Base-by-base conservation (phyloP, 2,329 filamentous ascomycete species). In the Cryphonectria parasitica region DNA sequence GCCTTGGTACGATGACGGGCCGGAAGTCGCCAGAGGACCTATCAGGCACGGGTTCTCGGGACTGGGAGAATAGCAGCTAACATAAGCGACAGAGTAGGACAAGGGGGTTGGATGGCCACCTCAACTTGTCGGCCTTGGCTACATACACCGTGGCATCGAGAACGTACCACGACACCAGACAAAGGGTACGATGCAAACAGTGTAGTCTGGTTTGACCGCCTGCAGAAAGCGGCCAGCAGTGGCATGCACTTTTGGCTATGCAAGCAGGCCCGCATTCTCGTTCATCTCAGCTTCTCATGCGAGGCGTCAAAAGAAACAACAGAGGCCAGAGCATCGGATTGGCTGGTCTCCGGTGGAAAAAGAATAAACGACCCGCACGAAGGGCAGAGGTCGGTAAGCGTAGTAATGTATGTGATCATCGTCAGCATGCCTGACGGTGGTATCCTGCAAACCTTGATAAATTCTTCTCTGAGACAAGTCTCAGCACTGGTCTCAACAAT, bases 1-100 rank as follows among this genome's bases (percentile, higher is more conserved):
- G 45, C 31, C 56, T 66, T n/a, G 60, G n/a, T 63, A 17, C 17
- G 39, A 49, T 31, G 34, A 68, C 66, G 66, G 66, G 28, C 66
- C 66, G 66, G 66, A 52, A 36, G 56, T 60, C 58, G 66, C 31
- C 1, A 13, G n/a, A n/a, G 43, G 56, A 41, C 17, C 41, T 25
- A n/a, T 31, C 25, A 25, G 45, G 56, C 22, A 61, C 66, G 66
- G 66, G 31, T 52, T 63, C 56, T 64, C 62, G 62, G 62, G 41
- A 64, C 62, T 41, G 31, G 13, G 36, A 63, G 43, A 17, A 25
- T 17, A 25, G 25, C 5, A 52, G 28, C 62, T 41, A 52, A 25
- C 25, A 56, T 56, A 31, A 11, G 54, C 54, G 25, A 31, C 19
- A 56, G 13, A 31, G 13, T 19, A 17, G 49, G 25, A 56, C 54